These are phyloP conservation scores for Colletotrichum sp. DNA, from an alignment of 2,329 filamentous ascomycete genomes.

Conservation along the genomic window DNA sequence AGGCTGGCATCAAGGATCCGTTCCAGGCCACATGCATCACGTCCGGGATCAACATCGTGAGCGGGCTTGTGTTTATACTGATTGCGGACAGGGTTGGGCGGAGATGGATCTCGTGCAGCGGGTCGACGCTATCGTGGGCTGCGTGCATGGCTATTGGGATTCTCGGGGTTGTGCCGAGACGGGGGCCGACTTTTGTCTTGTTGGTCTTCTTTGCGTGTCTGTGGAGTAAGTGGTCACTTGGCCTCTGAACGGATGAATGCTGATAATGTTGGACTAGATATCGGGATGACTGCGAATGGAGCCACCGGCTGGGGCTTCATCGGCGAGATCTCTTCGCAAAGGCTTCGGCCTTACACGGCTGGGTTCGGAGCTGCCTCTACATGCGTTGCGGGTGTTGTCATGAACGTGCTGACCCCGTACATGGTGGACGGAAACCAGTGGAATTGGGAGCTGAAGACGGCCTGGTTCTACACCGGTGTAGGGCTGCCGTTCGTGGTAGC, in stretches of 20 bases:
- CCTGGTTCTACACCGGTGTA: constrained; percentile 32
- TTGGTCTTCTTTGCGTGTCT: constrained; percentile 28
- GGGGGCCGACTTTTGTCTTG: constrained; percentile 16
- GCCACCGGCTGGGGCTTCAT: constrained; percentile 34
- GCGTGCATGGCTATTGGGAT: constrained; percentile 23
- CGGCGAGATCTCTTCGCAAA: constrained; percentile 39
- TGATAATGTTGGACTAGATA: constrained; percentile 14
- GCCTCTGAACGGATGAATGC: neutral
- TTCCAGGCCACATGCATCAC: constrained; percentile 28
- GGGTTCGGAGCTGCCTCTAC: constrained; percentile 32
- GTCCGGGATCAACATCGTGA: constrained; percentile 25
- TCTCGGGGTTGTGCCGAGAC: constrained; percentile 21
- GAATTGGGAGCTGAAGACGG: constrained; percentile 36
- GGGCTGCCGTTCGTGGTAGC: constrained; percentile 31
- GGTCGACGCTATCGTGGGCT: constrained; percentile 20
- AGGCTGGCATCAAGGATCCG: constrained; percentile 31
- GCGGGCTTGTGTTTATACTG: constrained; percentile 20
- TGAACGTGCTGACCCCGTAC: constrained; percentile 31
- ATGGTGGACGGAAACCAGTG: constrained; percentile 36
- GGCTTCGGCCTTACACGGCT: constrained; percentile 35
- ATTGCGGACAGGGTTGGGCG: constrained; percentile 23
- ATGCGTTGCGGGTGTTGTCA: constrained; percentile 24
- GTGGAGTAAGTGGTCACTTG: constrained; percentile 23
- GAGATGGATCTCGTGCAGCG: constrained; percentile 20
- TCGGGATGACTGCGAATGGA: constrained; percentile 28